A percentile compares a stretch with the other conserved stretches of the same genome.
Evolutionary conservation across 345 rosid species (phyloP).

Genomic region (Eucalyptus marginata): DNA sequence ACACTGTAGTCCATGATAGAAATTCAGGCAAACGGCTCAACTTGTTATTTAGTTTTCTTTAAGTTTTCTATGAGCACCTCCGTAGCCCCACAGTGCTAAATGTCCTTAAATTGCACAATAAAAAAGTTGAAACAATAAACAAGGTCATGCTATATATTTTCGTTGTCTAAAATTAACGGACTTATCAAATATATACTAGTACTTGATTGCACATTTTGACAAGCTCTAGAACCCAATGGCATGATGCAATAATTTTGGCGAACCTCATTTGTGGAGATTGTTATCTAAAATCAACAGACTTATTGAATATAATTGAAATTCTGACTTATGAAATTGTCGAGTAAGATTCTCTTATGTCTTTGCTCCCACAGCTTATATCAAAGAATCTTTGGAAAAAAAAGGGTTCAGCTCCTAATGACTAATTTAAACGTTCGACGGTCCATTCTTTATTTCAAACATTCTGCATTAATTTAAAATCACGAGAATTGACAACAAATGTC

Average conservation of each 20-base stretch:
- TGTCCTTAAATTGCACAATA: neutral
- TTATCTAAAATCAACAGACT: too few relatives aligned
- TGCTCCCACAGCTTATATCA: neutral
- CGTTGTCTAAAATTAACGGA: accelerated
- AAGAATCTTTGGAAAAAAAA: neutral
- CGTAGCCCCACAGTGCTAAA: neutral
- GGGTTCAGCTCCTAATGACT: neutral
- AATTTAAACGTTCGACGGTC: neutral
- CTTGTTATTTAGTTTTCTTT: too few relatives aligned
- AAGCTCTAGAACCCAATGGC: neutral
- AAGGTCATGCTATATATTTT: neutral
- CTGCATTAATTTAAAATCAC: neutral
- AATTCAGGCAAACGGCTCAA: neutral
- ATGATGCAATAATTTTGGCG: neutral
- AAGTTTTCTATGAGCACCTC: neutral
- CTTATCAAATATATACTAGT: too few relatives aligned
- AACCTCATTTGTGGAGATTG: neutral
- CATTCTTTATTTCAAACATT: neutral
- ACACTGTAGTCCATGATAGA: neutral
- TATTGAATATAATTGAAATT: neutral
- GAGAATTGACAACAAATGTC: neutral
- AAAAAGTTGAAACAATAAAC: too few relatives aligned
- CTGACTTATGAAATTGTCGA: neutral
- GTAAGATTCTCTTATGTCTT: neutral
- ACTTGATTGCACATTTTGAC: neutral